A percentile compares a stretch with the other conserved stretches of the same genome.
Conservation (phyloP, 1,139 yeast species). For the Debaryomyces singareniensis region DNA sequence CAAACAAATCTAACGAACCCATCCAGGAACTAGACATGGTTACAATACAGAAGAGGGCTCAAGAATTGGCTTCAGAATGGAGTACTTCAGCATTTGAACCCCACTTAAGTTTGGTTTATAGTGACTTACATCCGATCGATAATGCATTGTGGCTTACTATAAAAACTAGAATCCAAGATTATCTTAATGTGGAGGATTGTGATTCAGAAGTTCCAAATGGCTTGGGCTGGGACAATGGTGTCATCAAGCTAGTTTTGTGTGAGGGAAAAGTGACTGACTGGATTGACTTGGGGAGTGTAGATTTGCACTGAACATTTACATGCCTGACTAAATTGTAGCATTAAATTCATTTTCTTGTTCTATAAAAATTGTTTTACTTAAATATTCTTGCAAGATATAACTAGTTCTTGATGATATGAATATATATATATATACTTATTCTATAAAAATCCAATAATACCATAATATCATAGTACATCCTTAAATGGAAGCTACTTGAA, state of each 20-base stretch:
- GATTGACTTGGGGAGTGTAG: constrained; percentile 60
- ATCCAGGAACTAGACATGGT: constrained; percentile 19
- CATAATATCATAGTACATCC: no score
- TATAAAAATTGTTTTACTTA: no score
- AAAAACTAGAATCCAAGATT: constrained; percentile 63
- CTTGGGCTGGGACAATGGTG: constrained; percentile 60
- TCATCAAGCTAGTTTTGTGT: constrained; percentile 61
- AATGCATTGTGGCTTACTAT: constrained; percentile 65
- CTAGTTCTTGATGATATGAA: no score
- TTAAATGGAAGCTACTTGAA: no score
- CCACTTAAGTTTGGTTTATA: constrained; percentile 68
- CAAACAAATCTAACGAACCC: constrained; percentile 5
- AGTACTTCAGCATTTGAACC: constrained; percentile 56
- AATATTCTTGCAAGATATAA: no score
- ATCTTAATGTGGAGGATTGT: constrained; percentile 48
- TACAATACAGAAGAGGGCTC: constrained; percentile 22
- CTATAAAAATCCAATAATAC: no score
- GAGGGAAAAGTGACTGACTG: constrained; percentile 74
- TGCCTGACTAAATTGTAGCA: no score
- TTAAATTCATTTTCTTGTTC: no score
- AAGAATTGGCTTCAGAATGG: constrained; percentile 48
- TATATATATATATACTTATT: no score
- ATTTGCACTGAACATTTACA: constrained; percentile 19
- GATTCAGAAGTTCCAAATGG: constrained; percentile 35
- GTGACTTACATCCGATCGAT: constrained; percentile 60